Conservation (phyloP, 1,139 yeast species). For the Starmera stellimalicola region DNA sequence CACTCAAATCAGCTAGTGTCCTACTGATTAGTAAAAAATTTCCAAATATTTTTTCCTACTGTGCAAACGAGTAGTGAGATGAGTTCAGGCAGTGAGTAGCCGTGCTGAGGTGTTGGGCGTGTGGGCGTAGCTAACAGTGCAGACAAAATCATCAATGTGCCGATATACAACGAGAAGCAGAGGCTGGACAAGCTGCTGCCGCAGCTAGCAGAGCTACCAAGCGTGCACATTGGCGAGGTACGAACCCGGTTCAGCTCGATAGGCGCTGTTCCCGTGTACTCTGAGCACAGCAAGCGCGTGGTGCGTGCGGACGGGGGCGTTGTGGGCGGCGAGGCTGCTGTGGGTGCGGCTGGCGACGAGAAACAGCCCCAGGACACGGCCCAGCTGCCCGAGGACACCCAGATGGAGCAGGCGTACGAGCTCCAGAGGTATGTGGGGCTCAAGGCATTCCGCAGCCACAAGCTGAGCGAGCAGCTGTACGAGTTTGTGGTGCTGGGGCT, state of each 20-base stretch:
- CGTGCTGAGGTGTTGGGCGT: too few relatives aligned
- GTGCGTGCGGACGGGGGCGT: neutral
- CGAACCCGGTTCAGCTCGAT: neutral
- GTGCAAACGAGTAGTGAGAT: too few relatives aligned
- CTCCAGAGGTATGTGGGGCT: conserved; percentile 20
- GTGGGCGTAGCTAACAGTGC: too few relatives aligned
- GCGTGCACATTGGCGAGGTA: neutral
- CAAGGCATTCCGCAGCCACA: conserved; percentile 24
- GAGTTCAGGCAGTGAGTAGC: too few relatives aligned
- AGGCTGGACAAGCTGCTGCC: neutral
- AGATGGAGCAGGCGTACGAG: conserved; percentile 6
- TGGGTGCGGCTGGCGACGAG: neutral
- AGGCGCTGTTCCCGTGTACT: neutral
- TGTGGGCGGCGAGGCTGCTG: neutral
- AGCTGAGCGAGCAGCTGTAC: conserved; percentile 30
- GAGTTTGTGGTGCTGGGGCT: conserved; percentile 29
- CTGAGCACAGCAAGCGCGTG: neutral
- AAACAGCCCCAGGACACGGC: neutral
- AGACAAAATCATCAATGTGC: neutral
- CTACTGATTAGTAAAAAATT: too few relatives aligned
- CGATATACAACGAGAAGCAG: neutral
- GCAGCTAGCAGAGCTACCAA: neutral
- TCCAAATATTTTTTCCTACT: too few relatives aligned
- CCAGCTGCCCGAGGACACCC: too few relatives aligned
- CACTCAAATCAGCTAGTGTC: too few relatives aligned